phyloP scores from a whole-genome alignment of 176 grass and related monocot genomes.

The Oryza coarctata region DNA sequence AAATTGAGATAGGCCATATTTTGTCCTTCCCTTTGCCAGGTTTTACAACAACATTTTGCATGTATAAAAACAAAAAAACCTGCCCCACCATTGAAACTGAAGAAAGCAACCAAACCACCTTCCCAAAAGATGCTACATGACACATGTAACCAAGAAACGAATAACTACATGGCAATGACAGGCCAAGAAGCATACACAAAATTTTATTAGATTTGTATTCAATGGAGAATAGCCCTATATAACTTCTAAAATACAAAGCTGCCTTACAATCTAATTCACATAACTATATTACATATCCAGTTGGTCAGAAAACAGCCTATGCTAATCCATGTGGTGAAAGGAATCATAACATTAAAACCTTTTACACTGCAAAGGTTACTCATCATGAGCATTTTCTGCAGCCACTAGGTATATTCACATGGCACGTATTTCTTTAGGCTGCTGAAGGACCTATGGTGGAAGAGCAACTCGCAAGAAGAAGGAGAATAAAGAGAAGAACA shows the following conservation, averaged over 20 bases:
- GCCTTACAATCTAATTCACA: neutral
- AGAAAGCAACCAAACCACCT: neutral
- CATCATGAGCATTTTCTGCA: neutral
- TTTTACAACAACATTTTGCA: neutral
- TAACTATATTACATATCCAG: neutral
- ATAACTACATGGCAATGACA: slow-evolving; percentile 1
- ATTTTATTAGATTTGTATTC: neutral
- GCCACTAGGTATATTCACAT: neutral
- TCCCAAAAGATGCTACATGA: neutral
- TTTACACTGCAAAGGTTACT: neutral
- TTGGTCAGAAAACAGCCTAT: neutral
- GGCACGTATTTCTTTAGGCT: neutral
- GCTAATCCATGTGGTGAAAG: neutral
- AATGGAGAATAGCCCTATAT: neutral
- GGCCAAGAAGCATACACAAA: neutral
- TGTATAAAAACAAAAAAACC: neutral
- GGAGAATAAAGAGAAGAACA: neutral
- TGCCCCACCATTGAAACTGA: neutral
- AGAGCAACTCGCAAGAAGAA: neutral
- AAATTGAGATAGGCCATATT: slow-evolving; percentile 4
- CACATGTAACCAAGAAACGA: neutral
- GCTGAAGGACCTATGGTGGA: neutral
- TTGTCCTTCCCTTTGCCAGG: neutral
- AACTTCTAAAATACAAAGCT: neutral
- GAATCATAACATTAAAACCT: neutral